A percentile compares a stretch with the other conserved stretches of the same genome.
Evolutionary conservation across 106 monocot species (phyloP).

Genomic region (Dendrobium officinale): DNA sequence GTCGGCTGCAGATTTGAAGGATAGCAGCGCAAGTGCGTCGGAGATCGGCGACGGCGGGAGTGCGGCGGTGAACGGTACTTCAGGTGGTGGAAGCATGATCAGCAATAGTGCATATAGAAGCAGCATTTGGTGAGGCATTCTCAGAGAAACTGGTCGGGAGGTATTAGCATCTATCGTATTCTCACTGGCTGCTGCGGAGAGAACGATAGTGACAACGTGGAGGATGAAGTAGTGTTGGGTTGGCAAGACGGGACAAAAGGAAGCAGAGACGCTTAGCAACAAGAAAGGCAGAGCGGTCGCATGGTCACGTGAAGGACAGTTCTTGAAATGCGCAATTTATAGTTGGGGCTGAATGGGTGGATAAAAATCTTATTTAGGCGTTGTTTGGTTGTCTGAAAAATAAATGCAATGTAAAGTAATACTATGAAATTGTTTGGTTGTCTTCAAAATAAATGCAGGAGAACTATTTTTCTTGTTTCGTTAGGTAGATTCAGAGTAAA

Average conservation of each 20-base stretch:
- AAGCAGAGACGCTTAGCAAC: not conserved
- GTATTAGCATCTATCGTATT: not conserved
- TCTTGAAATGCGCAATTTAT: not conserved
- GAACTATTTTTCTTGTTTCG: too few species aligned
- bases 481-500: too few species aligned
- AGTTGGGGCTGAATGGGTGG: not conserved
- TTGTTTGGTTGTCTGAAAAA: too few species aligned
- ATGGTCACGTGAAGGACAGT: constrained; percentile 1
- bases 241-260: not conserved
- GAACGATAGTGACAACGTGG: not conserved
- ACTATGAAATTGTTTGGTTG: too few species aligned
- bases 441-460: too few species aligned
- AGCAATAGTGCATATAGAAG: not conserved
- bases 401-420: too few species aligned
- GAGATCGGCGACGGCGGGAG: not conserved
- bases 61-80: not conserved
- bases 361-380: too few species aligned
- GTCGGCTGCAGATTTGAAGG: constrained; percentile 67
- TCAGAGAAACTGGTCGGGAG: not conserved
- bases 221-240: not conserved
- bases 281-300: too few species aligned
- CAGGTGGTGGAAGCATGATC: not conserved
- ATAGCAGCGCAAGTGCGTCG: constrained; percentile 43
- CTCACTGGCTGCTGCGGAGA: not conserved
- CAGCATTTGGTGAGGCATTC: not conserved